phyloP scores from a whole-genome alignment of 371 early-diverging fungal genomes.

The Mortierella sp. region DNA sequence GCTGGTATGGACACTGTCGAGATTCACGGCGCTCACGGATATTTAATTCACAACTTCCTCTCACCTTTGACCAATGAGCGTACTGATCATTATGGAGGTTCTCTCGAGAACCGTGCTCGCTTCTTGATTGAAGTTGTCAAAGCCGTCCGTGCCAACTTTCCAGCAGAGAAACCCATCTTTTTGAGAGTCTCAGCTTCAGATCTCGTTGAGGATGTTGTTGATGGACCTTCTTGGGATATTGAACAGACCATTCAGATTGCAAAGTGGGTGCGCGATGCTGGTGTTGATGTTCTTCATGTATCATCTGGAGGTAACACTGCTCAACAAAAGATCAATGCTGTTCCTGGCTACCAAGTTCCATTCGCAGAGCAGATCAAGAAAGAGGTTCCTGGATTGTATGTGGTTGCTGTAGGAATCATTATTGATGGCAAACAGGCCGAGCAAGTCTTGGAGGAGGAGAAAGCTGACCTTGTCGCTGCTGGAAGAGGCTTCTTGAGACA shows the following conservation, averaged over 20 bases:
- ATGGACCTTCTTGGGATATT: conserved; percentile 66
- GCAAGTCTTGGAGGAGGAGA: conserved; percentile 68
- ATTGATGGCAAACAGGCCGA: conserved; percentile 76
- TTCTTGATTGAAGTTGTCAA: conserved; percentile 74
- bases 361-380: conserved; percentile 72
- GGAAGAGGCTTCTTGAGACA: conserved; percentile 85
- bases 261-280: conserved; percentile 65
- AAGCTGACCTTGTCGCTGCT: conserved; percentile 82
- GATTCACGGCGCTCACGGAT: conserved; percentile 84
- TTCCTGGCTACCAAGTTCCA: conserved; percentile 80
- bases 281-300: conserved; percentile 83
- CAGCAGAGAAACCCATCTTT: conserved; percentile 82
- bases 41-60: conserved; percentile 83
- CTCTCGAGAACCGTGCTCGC: conserved; percentile 82
- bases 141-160: conserved; percentile 79
- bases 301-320: conserved; percentile 77
- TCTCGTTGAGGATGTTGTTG: conserved; percentile 66
- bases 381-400: conserved; percentile 66
- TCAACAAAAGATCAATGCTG: conserved; percentile 63
- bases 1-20: conserved; percentile 92
- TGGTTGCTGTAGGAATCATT: conserved; percentile 85
- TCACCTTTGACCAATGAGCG: conserved; percentile 86
- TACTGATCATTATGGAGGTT: conserved; percentile 87
- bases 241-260: conserved; percentile 76
- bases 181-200: conserved; percentile 84